phyloP scores from a whole-genome alignment of 805 yeast species.

The Phaffomyces opuntiae region DNA sequence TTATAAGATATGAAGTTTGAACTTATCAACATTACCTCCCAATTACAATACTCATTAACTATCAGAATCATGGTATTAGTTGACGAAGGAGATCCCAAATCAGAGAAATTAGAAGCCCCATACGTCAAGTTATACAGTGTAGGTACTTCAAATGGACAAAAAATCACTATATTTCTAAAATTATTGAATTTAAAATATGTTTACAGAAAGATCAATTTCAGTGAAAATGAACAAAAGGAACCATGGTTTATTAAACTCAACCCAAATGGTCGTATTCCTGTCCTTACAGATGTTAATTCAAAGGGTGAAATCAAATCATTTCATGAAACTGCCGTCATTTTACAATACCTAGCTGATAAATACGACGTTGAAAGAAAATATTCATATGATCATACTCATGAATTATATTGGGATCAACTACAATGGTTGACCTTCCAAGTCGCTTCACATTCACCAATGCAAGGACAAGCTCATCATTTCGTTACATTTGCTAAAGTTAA shows the following conservation, averaged over 20 bases:
- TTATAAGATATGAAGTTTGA: no score
- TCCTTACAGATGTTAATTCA: constrained; percentile 29
- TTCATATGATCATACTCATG: constrained; percentile 28
- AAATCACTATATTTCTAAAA: constrained; percentile 29
- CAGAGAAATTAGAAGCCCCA: constrained; percentile 10
- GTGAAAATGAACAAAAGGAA: constrained; percentile 39
- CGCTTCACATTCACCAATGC: constrained; percentile 51
- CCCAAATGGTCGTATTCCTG: constrained; percentile 58
- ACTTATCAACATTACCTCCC: no score
- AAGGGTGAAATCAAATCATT: constrained; percentile 36
- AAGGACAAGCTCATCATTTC: constrained; percentile 43
- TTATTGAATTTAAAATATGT: constrained; percentile 25
- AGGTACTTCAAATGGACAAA: constrained; percentile 33
- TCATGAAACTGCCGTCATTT: constrained; percentile 52
- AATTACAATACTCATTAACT: background rate
- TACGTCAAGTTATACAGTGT: constrained; percentile 34
- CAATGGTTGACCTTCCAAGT: constrained; percentile 49
- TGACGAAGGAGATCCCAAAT: constrained; percentile 13
- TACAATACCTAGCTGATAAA: constrained; percentile 48
- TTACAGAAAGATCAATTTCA: constrained; percentile 33
- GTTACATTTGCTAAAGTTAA: constrained; percentile 36
- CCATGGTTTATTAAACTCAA: constrained; percentile 47
- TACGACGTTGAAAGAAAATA: constrained; percentile 45
- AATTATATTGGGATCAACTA: constrained; percentile 40
- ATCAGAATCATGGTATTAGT: background rate